Conservation (phyloP, 495 filamentous ascomycete genomes). For the Hyaloscypha variabilis region DNA sequence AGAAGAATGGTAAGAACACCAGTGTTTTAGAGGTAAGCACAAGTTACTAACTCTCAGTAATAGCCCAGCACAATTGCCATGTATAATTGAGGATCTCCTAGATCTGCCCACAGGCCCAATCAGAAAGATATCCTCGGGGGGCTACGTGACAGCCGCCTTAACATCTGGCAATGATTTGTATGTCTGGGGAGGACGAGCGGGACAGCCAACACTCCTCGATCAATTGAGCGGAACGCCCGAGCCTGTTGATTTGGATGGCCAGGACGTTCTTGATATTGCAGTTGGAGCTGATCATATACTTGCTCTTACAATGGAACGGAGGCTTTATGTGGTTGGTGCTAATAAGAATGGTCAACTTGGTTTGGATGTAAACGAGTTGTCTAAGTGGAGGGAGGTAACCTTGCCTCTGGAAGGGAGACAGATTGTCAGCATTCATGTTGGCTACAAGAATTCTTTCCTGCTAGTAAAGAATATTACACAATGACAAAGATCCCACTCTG, state of each 20-base stretch:
- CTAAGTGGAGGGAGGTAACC: conserved; percentile 35
- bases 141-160: conserved; percentile 59
- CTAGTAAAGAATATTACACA: conserved; percentile 36
- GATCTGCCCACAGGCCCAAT: conserved; percentile 54
- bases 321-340: conserved; percentile 58
- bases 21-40: conserved; percentile 14
- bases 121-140: conserved; percentile 54
- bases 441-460: conserved; percentile 46
- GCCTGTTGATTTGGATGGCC: conserved; percentile 41
- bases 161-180: conserved; percentile 62
- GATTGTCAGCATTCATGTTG: conserved; percentile 46
- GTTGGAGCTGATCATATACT: conserved; percentile 62
- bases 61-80: conserved; percentile 44
- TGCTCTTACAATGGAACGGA: conserved; percentile 48
- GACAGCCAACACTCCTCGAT: conserved; percentile 36
- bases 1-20: conserved; percentile 32
- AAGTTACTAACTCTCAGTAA: neutral
- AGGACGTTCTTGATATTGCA: conserved; percentile 57
- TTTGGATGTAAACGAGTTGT: conserved; percentile 28
- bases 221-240: conserved; percentile 34
- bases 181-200: conserved; percentile 57
- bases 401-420: conserved; percentile 32
- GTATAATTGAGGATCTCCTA: conserved; percentile 47
- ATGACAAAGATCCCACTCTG: neutral
- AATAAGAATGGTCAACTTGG: conserved; percentile 64